Conservation (phyloP, 1,284 basidiomycete species). For the Cerrena zonata region DNA sequence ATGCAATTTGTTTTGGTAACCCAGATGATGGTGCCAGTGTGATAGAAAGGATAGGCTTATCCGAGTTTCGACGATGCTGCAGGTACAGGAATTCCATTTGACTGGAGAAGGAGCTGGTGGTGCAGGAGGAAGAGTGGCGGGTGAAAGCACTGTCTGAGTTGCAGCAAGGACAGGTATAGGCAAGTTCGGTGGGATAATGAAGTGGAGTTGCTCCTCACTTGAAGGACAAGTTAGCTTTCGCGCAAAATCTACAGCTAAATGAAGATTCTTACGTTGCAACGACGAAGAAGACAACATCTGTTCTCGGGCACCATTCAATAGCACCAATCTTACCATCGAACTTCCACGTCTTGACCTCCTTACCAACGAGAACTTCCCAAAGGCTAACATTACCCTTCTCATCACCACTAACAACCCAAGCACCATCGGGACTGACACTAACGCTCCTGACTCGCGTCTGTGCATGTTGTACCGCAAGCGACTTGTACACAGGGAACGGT, state of each 20-base stretch:
- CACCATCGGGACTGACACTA: constrained; percentile 81
- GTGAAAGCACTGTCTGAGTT: constrained; percentile 64
- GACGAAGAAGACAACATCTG: constrained; percentile 77
- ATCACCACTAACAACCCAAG: constrained; percentile 89
- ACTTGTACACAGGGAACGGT: constrained; percentile 88
- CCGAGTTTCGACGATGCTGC: constrained; percentile 40
- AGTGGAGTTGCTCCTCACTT: constrained; percentile 76
- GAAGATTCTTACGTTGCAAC: constrained; percentile 65
- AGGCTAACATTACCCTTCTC: constrained; percentile 84
- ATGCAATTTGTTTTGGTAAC: constrained; percentile 78
- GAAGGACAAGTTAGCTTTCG: constrained; percentile 9
- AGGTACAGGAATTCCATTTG: constrained; percentile 58
- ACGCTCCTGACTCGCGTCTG: constrained; percentile 71
- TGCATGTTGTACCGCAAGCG: constrained; percentile 69
- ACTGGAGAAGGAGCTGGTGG: constrained; percentile 56
- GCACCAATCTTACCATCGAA: constrained; percentile 78
- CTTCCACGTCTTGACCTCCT: constrained; percentile 86
- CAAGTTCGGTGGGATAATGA: constrained; percentile 78
- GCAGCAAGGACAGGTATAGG: constrained; percentile 51
- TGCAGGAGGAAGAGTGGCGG: constrained; percentile 55
- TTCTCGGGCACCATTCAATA: constrained; percentile 90
- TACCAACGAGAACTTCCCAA: constrained; percentile 92
- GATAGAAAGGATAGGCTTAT: constrained; percentile 56
- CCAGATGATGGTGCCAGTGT: constrained; percentile 64
- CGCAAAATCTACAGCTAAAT: constrained; percentile 4